A percentile compares a stretch with the other conserved stretches of the same genome.
Evolutionary conservation across 1,284 basidiomycete species (phyloP).

Genomic region (Trametes versicolor): DNA sequence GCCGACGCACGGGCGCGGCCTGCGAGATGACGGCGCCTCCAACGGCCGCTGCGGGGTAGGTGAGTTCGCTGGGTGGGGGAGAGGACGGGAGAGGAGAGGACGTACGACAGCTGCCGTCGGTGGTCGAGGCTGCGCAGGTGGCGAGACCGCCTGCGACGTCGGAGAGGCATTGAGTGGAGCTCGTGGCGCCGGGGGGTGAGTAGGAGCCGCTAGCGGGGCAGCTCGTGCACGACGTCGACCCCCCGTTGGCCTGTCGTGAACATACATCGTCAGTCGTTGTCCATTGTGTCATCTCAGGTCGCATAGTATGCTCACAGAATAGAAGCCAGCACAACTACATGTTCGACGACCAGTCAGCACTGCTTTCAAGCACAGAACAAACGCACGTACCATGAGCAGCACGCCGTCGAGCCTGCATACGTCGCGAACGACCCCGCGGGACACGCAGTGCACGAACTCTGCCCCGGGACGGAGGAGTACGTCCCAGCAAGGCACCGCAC

Average conservation of each 20-base stretch:
- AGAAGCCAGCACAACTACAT: conserved; percentile 38
- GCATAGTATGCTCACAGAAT: conserved; percentile 31
- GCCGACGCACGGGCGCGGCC: background rate
- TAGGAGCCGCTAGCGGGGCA: conserved; percentile 36
- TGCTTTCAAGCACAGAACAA: background rate
- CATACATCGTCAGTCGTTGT: background rate
- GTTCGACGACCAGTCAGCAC: conserved; percentile 8
- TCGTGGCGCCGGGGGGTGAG: conserved; percentile 33
- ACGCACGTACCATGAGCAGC: conserved; percentile 35
- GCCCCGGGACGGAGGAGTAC: conserved; percentile 24
- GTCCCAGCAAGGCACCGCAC: conserved; percentile 27
- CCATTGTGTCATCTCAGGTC: no score
- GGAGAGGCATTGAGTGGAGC: conserved; percentile 29
- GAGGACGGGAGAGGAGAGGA: background rate
- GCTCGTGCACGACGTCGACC: conserved; percentile 34
- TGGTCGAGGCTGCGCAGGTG: conserved; percentile 32
- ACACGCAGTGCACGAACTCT: conserved; percentile 19
- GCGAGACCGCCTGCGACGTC: conserved; percentile 28
- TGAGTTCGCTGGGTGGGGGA: background rate
- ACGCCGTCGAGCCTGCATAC: conserved; percentile 34
- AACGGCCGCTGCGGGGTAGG: conserved; percentile 21
- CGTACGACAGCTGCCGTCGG: conserved; percentile 35
- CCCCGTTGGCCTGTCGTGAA: conserved; percentile 22
- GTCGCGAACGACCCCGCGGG: conserved; percentile 36
- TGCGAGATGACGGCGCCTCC: conserved; percentile 24